Evolutionary conservation across 345 rosid species (phyloP).

Genomic region (Syzygium aqueum): DNA sequence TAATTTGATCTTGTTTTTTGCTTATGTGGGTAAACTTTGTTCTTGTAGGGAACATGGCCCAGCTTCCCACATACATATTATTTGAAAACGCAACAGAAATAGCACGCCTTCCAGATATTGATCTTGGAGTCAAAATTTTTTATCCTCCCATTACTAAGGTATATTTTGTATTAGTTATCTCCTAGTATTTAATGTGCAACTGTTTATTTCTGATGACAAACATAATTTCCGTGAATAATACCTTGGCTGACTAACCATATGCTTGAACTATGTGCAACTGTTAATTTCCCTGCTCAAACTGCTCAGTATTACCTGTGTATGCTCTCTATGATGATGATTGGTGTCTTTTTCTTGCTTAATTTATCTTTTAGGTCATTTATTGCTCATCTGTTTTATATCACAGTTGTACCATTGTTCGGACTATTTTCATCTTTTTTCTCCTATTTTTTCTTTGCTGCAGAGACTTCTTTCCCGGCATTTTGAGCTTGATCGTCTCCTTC

Average conservation of each 20-base stretch:
- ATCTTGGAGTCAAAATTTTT: slow-evolving; percentile 48
- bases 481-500: slow-evolving; percentile 70
- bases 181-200: not conserved
- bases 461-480: slow-evolving; percentile 56
- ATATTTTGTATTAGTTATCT: not conserved
- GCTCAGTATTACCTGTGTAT: not conserved
- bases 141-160: slow-evolving; percentile 65
- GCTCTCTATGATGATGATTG: not conserved
- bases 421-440: not conserved
- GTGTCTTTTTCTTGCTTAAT: not conserved
- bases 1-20: not conserved
- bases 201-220: not conserved
- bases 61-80: slow-evolving; percentile 80
- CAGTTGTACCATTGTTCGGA: not conserved
- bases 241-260: not conserved
- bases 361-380: not conserved
- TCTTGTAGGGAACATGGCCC: slow-evolving; percentile 54
- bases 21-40: not conserved
- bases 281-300: not conserved
- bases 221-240: not conserved
- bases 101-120: slow-evolving; percentile 68
- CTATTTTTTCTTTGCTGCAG: slow-evolving; percentile 39
- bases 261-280: not conserved
- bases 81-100: slow-evolving; percentile 73
- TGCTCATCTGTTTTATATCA: not conserved